Conservation (phyloP, 192 early-diverging fungal genomes). For the Podila clonocystis region DNA sequence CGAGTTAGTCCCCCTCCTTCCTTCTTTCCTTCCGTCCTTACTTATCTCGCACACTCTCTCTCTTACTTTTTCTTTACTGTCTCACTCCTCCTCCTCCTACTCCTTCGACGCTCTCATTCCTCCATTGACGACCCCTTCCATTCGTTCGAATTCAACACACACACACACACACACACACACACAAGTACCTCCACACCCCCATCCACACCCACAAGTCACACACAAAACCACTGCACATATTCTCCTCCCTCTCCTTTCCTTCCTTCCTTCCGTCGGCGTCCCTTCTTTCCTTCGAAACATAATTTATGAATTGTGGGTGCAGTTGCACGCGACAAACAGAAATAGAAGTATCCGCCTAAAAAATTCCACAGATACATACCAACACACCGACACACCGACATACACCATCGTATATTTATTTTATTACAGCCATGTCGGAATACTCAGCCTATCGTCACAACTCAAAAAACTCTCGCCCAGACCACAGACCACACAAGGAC, state of each 20-base stretch:
- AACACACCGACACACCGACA: too few relatives aligned
- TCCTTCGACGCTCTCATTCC: slow-evolving; percentile 5
- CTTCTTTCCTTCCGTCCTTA: neutral
- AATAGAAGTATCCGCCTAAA: too few relatives aligned
- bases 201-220: too few relatives aligned
- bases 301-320: neutral
- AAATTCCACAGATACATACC: too few relatives aligned
- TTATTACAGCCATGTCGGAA: slow-evolving; percentile 11
- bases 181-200: too few relatives aligned
- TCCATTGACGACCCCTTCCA: neutral
- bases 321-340: too few relatives aligned
- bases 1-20: neutral
- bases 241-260: neutral
- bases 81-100: neutral
- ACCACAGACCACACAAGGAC: neutral
- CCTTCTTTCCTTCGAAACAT: neutral
- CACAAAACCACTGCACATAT: neutral
- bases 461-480: neutral
- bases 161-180: too few relatives aligned
- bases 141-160: too few relatives aligned
- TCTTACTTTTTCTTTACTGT: neutral
- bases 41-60: neutral
- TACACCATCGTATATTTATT: too few relatives aligned
- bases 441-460: slow-evolving; percentile 16
- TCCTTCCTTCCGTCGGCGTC: neutral